Base-by-base conservation (phyloP, 495 filamentous ascomycete genomes). In the Aspergillus kassunensis region DNA sequence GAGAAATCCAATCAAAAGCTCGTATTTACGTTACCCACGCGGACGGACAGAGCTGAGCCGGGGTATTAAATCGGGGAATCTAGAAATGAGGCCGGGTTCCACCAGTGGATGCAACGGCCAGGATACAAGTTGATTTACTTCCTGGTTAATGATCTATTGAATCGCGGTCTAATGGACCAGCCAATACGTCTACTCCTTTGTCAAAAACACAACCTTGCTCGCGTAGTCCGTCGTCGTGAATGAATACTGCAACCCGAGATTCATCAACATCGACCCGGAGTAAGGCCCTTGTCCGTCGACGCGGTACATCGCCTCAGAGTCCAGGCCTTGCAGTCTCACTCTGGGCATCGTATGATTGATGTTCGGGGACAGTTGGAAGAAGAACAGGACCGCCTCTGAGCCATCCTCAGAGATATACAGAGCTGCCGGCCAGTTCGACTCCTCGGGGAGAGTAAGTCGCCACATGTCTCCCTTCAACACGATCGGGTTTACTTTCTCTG, bases 371-470 rank as follows among this genome's bases (percentile, higher is more conserved):
- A 75, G 62, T 59, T 79, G 75, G 63, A 79, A 80, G 13, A 65
- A 70, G 51, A 81, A 81, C 13, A 81, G 55, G 0, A 79, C 74
- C 8, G 60, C 72, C 46, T 69, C 59, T 12, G 51, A 56, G 1
- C 59, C 65, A 51, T 75, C 72, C 7, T 71, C 63, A 0, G 72
- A 69, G 18, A 77, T 65, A 51, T 78, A 79, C 60, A 75, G 64
- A 20, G 69, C 77, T 21, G 77, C 78, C 10, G 79, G 79, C 76
- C 76, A 80, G 43, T 80, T 76, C 0, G 74, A 77, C 23, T 79
- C 66, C 43, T 80, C 76, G 0, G 79, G 79, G 1, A 80, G 64
- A 11, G 63, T 67, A 5, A 82, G 64, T 2, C 78, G 73, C 53
- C 72, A 80, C 63, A 79, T 66, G 47, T 78, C 70, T 3, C 79